Evolutionary conservation across 1,139 yeast species (phyloP).

Genomic region (Kurtzmaniella quercitrusa): DNA sequence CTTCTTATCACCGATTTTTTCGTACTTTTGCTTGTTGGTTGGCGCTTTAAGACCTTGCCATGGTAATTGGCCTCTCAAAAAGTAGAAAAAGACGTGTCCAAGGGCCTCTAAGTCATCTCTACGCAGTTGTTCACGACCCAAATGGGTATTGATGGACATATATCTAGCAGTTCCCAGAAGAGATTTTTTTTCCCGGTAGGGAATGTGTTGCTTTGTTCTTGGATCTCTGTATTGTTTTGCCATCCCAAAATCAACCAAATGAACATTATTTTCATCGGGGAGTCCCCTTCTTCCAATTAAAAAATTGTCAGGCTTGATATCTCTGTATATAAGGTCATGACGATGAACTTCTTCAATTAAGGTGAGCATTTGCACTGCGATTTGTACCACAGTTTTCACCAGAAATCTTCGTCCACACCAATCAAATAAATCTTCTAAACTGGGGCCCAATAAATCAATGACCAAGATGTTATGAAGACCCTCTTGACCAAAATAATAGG

Average conservation of each 20-base stretch:
- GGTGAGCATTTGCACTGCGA: conserved; percentile 71
- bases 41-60: conserved; percentile 67
- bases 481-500: conserved; percentile 77
- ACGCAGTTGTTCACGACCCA: conserved; percentile 63
- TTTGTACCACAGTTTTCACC: conserved; percentile 68
- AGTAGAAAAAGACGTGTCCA: conserved; percentile 64
- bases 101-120: conserved; percentile 60
- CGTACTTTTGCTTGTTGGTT: conserved; percentile 76
- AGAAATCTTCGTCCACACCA: conserved; percentile 75
- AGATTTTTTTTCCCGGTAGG: conserved; percentile 60
- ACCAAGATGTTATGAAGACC: conserved; percentile 73
- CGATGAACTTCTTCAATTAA: conserved; percentile 65
- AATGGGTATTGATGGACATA: conserved; percentile 63
- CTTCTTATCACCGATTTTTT: conserved; percentile 76
- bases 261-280: conserved; percentile 54
- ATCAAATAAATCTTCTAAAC: conserved; percentile 73
- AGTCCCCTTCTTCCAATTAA: conserved; percentile 66
- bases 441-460: conserved; percentile 72
- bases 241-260: conserved; percentile 56
- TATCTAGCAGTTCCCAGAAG: conserved; percentile 63
- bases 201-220: conserved; percentile 54
- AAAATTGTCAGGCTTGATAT: conserved; percentile 75
- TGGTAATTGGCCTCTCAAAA: conserved; percentile 57
- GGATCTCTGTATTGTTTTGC: conserved; percentile 67
- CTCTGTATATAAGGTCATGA: conserved; percentile 68